Evolutionary conservation across 1,284 basidiomycete genomes (phyloP), one percentile per base, ranked within the genome.

Genomic region (Cutaneotrichosporon cutaneum): DNA sequence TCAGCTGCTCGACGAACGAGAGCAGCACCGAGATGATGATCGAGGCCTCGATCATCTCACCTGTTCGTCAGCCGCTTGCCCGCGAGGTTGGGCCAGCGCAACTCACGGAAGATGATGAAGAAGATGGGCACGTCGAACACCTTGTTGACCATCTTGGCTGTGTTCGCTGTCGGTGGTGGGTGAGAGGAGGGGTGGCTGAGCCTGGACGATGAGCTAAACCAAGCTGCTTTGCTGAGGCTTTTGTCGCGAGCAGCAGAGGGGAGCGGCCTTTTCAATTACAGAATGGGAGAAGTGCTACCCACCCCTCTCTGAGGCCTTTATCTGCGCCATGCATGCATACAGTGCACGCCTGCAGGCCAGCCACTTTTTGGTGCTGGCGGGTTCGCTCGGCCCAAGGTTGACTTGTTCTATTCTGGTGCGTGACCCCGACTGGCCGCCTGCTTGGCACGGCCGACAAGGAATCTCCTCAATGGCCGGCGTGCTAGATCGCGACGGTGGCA

Each of bases 1-100:
- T 80, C 39, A 81, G 69, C 72, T 81, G 80, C 66, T 81, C 79
- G 47, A 80, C 78, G 60, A 81, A 81, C 45, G 79, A 80, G 59
- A 81, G 74, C 56, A 81, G 72, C 21, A 81, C 79, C 51, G 76
- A 78, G 63, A 80, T 70, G 67, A 80, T 80, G 69, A 80, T 79
- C 33, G 72, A 73, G 1, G 78, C 78, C 68, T 80, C 78, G 56
- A 80, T 73, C 60, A 72, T 80, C 74, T 80, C 78, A 63, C 76
- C 74, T 76, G 61, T 22, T 7, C 4, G 51, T 61, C 14, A 61
- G 60, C 24, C n/a, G n/a, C n/a, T n/a, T n/a, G n/a, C n/a, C n/a
- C n/a, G n/a, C n/a, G n/a, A n/a, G n/a, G n/a, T n/a, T n/a, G n/a
- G n/a, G n/a, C n/a, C 18, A 7, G n/a, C 18, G 10, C 14, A 4